A percentile compares a stretch with the other conserved stretches of the same genome.
Conservation (phyloP, 2,329 filamentous ascomycete species). For the Pseudogymnoascus sp. region DNA sequence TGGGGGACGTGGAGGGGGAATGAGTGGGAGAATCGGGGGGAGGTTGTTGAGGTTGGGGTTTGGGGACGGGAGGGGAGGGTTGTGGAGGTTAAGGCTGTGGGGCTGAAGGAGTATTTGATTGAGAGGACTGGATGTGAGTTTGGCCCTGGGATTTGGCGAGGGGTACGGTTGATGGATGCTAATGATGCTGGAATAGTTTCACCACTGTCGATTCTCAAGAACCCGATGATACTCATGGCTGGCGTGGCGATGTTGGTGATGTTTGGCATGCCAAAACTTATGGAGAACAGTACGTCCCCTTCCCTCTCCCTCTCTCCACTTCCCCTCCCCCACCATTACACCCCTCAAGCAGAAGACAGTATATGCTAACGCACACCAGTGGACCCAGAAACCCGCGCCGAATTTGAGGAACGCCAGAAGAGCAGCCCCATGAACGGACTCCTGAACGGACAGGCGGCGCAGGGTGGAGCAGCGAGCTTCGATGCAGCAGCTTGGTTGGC, state of each 20-base stretch:
- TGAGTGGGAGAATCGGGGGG: constrained; percentile 81
- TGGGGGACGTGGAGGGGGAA: constrained; percentile 87
- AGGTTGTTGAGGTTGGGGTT: constrained; percentile 39
- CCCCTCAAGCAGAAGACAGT: too few relatives aligned
- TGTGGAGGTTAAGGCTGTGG: constrained; percentile 38
- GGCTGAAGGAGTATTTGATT: constrained; percentile 65
- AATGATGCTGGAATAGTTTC: constrained; percentile 48
- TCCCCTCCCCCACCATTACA: not conserved
- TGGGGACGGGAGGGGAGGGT: constrained; percentile 23
- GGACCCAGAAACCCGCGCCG: constrained; percentile 91
- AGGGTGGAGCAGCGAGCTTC: constrained; percentile 48
- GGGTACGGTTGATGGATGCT: constrained; percentile 10
- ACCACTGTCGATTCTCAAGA: constrained; percentile 75
- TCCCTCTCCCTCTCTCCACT: constrained; percentile 1
- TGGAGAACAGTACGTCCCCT: constrained; percentile 90
- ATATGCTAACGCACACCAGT: constrained; percentile 43
- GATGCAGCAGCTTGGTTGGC: constrained; percentile 63
- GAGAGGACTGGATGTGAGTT: constrained; percentile 66
- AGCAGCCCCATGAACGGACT: constrained; percentile 57
- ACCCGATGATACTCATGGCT: constrained; percentile 93
- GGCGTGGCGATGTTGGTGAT: constrained; percentile 75
- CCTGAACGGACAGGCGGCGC: constrained; percentile 29
- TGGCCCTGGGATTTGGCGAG: not conserved
- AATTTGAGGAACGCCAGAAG: constrained; percentile 87
- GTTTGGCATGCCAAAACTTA: constrained; percentile 86